A percentile compares a stretch with the other conserved stretches of the same genome.
These are phyloP conservation scores for Irpex rosettiformis DNA, from an alignment of 1,284 basidiomycete species.

Conservation along the genomic window DNA sequence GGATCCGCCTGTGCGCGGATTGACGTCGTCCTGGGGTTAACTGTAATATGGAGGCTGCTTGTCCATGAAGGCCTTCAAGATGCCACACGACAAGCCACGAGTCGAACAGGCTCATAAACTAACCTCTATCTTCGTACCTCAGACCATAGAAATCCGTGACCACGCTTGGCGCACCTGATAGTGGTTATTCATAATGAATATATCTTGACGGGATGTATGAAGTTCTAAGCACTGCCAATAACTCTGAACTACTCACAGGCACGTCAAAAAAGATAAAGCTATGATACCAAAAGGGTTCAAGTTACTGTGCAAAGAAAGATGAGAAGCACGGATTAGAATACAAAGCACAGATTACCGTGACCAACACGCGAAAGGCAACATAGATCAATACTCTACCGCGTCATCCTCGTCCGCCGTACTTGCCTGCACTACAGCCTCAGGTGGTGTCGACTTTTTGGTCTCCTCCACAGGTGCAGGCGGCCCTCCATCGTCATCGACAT, in stretches of 20 bases:
- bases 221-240: background rate
- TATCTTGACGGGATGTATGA: background rate
- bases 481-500: conserved; percentile 30
- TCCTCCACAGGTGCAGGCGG: conserved; percentile 20
- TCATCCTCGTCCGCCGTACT: conserved; percentile 50
- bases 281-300: background rate
- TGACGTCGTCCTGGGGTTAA: too few species aligned
- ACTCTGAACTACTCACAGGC: background rate
- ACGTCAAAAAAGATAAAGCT: background rate
- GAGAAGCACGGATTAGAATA: conserved; percentile 9
- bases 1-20: too few species aligned
- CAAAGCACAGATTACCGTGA: conserved; percentile 8
- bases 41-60: too few species aligned
- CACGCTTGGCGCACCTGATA: too few species aligned
- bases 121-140: too few species aligned
- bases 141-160: too few species aligned
- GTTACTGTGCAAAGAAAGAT: conserved; percentile 5
- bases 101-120: too few species aligned
- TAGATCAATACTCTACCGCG: conserved; percentile 52
- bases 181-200: background rate
- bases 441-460: conserved; percentile 25
- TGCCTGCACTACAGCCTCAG: conserved; percentile 23
- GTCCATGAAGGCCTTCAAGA: too few species aligned
- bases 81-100: too few species aligned
- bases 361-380: background rate